Evolutionary conservation across 1,139 yeast genomes (phyloP).

Genomic region (Hemisphaericaspora subhashii): DNA sequence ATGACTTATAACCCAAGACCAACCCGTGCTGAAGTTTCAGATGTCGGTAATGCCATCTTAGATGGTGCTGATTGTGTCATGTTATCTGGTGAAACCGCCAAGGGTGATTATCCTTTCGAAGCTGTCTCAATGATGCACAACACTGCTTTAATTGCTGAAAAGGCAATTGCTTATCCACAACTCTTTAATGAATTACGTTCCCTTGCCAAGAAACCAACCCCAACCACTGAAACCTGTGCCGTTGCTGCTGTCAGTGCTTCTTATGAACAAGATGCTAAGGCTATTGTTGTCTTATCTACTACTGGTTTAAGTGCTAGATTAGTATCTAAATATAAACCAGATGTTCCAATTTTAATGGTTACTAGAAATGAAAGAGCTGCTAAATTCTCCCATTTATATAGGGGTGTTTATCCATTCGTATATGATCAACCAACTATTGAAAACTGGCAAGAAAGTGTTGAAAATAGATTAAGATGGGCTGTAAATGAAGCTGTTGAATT

Average conservation of each 20-base stretch:
- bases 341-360: conserved; percentile 96
- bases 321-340: conserved; percentile 96
- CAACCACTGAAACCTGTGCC: conserved; percentile 95
- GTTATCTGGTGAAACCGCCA: conserved; percentile 99
- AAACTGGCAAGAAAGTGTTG: conserved; percentile 97
- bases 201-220: conserved; percentile 84
- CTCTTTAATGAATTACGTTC: conserved; percentile 87
- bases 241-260: conserved; percentile 96
- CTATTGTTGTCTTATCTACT: conserved; percentile 93
- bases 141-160: conserved; percentile 94
- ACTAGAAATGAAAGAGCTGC: conserved; percentile 94
- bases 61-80: conserved; percentile 99
- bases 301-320: conserved; percentile 95
- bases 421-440: conserved; percentile 66
- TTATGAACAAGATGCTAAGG: conserved; percentile 95
- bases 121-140: conserved; percentile 99
- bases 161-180: conserved; percentile 88
- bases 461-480: conserved; percentile 92
- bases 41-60: conserved; percentile 97
- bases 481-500: conserved; percentile 85
- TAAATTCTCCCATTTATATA: conserved; percentile 91
- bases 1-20: conserved; percentile 99
- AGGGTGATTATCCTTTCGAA: conserved; percentile 97
- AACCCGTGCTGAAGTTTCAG: conserved; percentile 99
- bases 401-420: conserved; percentile 98